A percentile compares a stretch with the other conserved stretches of the same genome.
Evolutionary conservation across 2,329 filamentous ascomycete genomes (phyloP).

Genomic region (Xylaria sp.): DNA sequence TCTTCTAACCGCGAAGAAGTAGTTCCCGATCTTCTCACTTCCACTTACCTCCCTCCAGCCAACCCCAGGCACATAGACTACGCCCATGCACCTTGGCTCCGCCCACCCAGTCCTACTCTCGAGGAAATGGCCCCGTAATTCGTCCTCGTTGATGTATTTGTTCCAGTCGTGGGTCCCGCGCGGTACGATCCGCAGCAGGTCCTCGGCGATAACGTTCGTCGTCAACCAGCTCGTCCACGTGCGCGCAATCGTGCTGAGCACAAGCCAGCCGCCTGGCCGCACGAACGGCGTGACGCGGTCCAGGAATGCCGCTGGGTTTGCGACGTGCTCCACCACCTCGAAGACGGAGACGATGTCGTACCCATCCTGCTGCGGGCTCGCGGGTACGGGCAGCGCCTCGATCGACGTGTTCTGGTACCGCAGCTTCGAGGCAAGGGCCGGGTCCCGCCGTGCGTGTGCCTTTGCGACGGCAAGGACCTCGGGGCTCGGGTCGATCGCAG

Average conservation of each 20-base stretch:
- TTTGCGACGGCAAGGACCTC: slow-evolving; percentile 80
- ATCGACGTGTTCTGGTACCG: slow-evolving; percentile 81
- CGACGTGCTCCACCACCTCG: slow-evolving; percentile 95
- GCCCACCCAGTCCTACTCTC: slow-evolving; percentile 66
- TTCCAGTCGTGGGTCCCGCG: slow-evolving; percentile 95
- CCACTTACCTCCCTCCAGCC: slow-evolving; percentile 88
- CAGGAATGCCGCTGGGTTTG: slow-evolving; percentile 79
- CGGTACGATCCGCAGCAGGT: slow-evolving; percentile 87
- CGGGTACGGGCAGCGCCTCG: slow-evolving; percentile 69
- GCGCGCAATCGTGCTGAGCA: slow-evolving; percentile 91
- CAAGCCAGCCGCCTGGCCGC: slow-evolving; percentile 90
- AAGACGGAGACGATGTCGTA: slow-evolving; percentile 90
- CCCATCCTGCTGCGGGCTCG: slow-evolving; percentile 52
- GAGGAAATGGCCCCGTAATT: slow-evolving; percentile 71
- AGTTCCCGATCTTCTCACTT: slow-evolving; percentile 90
- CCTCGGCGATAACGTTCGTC: slow-evolving; percentile 92
- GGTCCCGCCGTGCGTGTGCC: slow-evolving; percentile 80
- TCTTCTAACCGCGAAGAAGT: slow-evolving; percentile 83
- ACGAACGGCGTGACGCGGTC: slow-evolving; percentile 78
- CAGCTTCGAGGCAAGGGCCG: slow-evolving; percentile 71
- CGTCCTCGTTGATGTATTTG: slow-evolving; percentile 91
- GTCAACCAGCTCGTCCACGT: slow-evolving; percentile 91
- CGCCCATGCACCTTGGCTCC: slow-evolving; percentile 74
- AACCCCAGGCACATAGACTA: slow-evolving; percentile 88
- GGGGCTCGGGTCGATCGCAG: slow-evolving; percentile 81